Base-by-base conservation (phyloP, 257 asterid genomes). In the Osmanthus fragrans region DNA sequence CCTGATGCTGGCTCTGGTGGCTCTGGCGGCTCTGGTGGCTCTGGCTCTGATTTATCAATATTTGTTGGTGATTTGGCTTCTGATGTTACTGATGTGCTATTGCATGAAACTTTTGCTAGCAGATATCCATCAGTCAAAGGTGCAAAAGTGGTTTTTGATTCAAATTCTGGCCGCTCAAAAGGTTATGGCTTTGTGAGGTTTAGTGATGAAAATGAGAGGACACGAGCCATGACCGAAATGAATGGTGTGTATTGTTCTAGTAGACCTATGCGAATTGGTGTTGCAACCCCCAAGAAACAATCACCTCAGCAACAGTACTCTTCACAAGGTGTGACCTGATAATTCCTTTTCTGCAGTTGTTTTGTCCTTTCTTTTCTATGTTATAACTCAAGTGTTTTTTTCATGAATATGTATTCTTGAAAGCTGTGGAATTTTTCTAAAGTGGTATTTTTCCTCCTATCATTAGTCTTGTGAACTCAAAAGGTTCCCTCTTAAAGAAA, bases 111-210 rank as follows among this genome's bases (percentile, higher is more conserved):
- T 25, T 94, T 94, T 74, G 82, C 96, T 27, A 80, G 86, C 81
- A 90, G 86, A 84, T 94, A 88, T 81, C 89, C 97, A 42, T 93
- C 98, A 70, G 85, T 93, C 64, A 93, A 84, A 85, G 92, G 97
- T 71, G 98, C 96, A 29, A 94, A 94, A 84, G 98, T 94, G 45
- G 98, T 94, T 23, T 85, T 92, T 77, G 98, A 94, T 89, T 51
- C 88, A 45, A 88, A 82, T 74, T 88, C 94, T 30, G 97, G 98
- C 15, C 95, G 96, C 66, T 78, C 96, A n/a, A 94, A 92, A 82
- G 97, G 98, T 67, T 94, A 90, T 84, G 98, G 97, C 56, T 94
- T 94, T 89, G 98, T 94, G 56, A 90, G 94, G 87, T 94, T 94
- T 78, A 89, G 86, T 51, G 97, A 94, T 86, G 98, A 92, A 84